phyloP scores from a whole-genome alignment of 805 yeast genomes.

The Wickerhamiella allomyrinae region DNA sequence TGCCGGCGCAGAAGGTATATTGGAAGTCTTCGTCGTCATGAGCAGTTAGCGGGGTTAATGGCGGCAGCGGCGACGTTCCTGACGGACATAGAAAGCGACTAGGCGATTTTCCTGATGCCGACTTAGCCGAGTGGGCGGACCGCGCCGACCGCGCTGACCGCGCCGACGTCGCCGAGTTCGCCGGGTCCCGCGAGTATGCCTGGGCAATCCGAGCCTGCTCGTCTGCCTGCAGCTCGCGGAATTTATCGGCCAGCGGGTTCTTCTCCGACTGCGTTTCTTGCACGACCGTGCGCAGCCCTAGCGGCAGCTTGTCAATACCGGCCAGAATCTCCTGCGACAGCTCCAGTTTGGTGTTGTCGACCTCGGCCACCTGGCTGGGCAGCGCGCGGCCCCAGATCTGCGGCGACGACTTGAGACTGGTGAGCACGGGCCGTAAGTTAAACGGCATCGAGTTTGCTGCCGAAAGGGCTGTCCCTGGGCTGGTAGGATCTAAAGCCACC shows the following conservation, averaged over 20 bases:
- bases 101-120: background rate
- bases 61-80: background rate
- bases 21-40: conserved; percentile 18
- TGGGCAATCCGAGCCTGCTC: conserved; percentile 54
- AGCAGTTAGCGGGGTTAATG: conserved; percentile 1
- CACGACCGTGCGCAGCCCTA: conserved; percentile 36
- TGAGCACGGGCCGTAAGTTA: conserved; percentile 2
- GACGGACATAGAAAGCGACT: background rate
- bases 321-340: conserved; percentile 5
- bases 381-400: conserved; percentile 1
- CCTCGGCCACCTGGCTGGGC: conserved; percentile 1
- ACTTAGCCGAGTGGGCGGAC: background rate
- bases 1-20: conserved; percentile 52
- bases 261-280: conserved; percentile 27
- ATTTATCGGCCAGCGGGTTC: conserved; percentile 34
- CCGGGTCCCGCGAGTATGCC: conserved; percentile 21
- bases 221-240: conserved; percentile 48
- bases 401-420: conserved; percentile 4
- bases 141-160: background rate
- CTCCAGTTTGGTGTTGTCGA: conserved; percentile 14
- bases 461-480: background rate
- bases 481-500: background rate
- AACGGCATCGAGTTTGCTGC: conserved; percentile 2
- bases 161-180: background rate
- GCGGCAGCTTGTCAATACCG: conserved; percentile 29